Evolutionary conservation across 1,284 basidiomycete genomes (phyloP), one percentile per base, ranked within the genome.

Genomic region (Ustilago bromivora): DNA sequence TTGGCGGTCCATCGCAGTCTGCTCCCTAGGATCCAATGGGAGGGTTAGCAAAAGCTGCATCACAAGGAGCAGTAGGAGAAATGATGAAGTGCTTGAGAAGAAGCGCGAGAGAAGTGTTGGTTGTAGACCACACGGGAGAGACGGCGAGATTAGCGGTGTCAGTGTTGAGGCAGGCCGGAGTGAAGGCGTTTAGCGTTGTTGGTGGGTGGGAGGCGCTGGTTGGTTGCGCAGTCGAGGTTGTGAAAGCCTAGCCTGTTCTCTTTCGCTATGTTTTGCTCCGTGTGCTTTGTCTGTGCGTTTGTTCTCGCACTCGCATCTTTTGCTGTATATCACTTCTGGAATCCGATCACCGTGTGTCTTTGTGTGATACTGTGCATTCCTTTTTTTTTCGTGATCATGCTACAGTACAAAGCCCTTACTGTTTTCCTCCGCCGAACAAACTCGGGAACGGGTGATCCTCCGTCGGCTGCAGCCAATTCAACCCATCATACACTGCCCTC

Each of bases 391-490:
- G 23, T 28, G 23, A 28, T 28, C 3, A 28, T 28, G 23, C 23
- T 28, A 9, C 15, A 47, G 10, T 10, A 47, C 17, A 3, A 47
- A 47, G 17, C 46, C n/a, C 23, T 28, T 53, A 53, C 51, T 13
- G 35, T 1, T n/a, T 43, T 38, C 19, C 36, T 19, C 31, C 40
- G 0, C 19, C 59, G 36, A 79, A 82, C 43, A 82, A 66, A 17
- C 66, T 65, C 5, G 65, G 68, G 41, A 83, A 83, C 1, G 73
- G 65, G 70, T 74, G 64, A 36, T 60, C 46, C 23, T 53, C 15
- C 4, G 68, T 66, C 1, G 82, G 81, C 58, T 82, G 81, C 19
- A 83, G 61, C 82, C 82, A 84, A 52, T 84, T 84, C 35, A 43
- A 61, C 28, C 69, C 70, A 49, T 84, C 82, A 58, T 82, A 84